These are phyloP conservation scores for Shiraia bambusicola DNA, from an alignment of 2,329 filamentous ascomycete species.

Conservation along the genomic window DNA sequence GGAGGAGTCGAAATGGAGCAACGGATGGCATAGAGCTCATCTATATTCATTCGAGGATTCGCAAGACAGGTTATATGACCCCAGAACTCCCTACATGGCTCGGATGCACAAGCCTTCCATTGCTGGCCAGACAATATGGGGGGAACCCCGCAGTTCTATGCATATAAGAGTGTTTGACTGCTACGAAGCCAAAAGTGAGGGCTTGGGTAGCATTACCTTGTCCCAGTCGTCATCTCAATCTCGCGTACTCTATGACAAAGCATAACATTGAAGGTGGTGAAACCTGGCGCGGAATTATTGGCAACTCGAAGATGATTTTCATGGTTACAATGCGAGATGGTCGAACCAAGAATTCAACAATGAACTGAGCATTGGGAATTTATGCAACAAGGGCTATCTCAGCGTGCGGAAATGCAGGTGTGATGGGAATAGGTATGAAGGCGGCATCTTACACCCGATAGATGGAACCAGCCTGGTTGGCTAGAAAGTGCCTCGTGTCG, in stretches of 20 bases:
- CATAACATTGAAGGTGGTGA: no score
- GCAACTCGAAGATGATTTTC: no score
- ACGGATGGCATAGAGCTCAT: slow-evolving; percentile 13
- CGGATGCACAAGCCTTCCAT: slow-evolving; percentile 16
- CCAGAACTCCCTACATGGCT: slow-evolving; percentile 17
- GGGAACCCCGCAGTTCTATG: slow-evolving; percentile 34
- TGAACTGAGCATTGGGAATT: no score
- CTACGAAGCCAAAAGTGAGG: neutral
- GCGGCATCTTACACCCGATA: neutral
- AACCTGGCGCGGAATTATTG: no score
- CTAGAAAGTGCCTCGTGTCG: neutral
- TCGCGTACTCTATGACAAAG: no score
- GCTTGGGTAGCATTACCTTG: neutral
- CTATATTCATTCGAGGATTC: slow-evolving; percentile 14
- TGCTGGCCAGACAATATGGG: slow-evolving; percentile 10
- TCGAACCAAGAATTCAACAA: no score
- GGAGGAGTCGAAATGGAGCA: slow-evolving; percentile 5
- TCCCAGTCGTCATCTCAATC: no score
- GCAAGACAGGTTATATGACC: slow-evolving; percentile 4
- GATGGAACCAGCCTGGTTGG: neutral
- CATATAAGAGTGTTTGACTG: slow-evolving; percentile 5
- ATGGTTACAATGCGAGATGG: no score
- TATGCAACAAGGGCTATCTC: no score
- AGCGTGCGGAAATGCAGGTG: neutral
- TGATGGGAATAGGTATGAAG: no score